A percentile compares a stretch with the other conserved stretches of the same genome.
Evolutionary conservation across 345 rosid species (phyloP).

Genomic region (Cardiospermum halicacabum): DNA sequence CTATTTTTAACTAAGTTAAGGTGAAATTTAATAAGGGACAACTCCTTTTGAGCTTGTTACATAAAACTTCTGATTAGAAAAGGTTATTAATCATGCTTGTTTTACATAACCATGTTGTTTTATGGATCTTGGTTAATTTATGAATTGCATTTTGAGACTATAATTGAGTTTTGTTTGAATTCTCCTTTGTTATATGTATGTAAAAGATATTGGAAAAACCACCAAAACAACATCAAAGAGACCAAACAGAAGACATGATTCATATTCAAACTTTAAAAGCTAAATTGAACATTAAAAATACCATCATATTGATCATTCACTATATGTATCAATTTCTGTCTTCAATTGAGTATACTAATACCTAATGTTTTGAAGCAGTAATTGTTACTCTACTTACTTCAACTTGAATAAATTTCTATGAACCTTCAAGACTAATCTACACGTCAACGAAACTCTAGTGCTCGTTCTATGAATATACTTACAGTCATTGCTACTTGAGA

Average conservation of each 20-base stretch:
- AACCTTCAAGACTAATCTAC: conserved; percentile 74
- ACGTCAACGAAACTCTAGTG: conserved; percentile 65
- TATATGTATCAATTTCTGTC: neutral
- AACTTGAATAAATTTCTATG: conserved; percentile 66
- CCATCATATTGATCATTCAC: neutral
- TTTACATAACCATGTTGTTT: too few relatives aligned
- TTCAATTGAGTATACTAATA: neutral
- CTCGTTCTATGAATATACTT: conserved; percentile 40
- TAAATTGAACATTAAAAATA: neutral
- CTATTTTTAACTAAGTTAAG: too few relatives aligned
- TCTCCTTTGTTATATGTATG: too few relatives aligned
- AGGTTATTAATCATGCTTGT: too few relatives aligned
- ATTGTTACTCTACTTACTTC: conserved; percentile 19
- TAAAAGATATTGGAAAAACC: neutral
- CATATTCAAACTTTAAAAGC: neutral
- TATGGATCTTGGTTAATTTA: too few relatives aligned
- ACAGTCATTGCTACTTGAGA: conserved; percentile 14
- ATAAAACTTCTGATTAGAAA: too few relatives aligned
- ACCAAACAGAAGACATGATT: neutral
- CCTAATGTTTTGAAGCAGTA: neutral
- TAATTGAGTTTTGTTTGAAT: too few relatives aligned
- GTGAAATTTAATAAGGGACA: too few relatives aligned
- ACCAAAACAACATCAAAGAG: neutral
- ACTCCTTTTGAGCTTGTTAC: too few relatives aligned
- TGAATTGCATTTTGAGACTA: too few relatives aligned